These are phyloP conservation scores for Tylopilus rubrobrunneus DNA, from an alignment of 768 basidiomycete species.

Conservation along the genomic window DNA sequence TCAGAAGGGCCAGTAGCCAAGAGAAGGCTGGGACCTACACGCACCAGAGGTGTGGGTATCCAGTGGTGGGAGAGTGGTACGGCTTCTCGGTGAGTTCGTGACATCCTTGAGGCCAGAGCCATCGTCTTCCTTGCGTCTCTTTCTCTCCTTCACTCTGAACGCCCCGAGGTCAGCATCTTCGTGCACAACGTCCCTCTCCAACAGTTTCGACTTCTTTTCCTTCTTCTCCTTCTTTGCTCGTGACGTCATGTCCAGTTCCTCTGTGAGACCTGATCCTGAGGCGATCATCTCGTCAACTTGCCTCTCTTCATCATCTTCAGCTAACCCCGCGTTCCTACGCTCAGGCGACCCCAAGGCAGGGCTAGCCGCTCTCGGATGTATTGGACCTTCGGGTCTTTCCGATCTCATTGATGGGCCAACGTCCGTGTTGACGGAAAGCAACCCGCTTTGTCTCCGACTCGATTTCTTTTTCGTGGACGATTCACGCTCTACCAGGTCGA, in stretches of 20 bases:
- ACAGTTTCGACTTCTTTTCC: slow-evolving; percentile 25
- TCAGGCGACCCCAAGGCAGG: slow-evolving; percentile 66
- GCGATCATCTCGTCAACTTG: slow-evolving; percentile 29
- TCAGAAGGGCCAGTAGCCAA: slow-evolving; percentile 13
- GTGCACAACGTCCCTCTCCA: slow-evolving; percentile 11
- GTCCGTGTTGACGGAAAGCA: slow-evolving; percentile 43
- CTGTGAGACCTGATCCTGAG: slow-evolving; percentile 11
- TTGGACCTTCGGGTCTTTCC: slow-evolving; percentile 29
- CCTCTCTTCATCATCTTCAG: slow-evolving; percentile 55
- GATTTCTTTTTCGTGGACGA: slow-evolving; percentile 26
- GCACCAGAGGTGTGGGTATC: slow-evolving; percentile 37
- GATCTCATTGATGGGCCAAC: slow-evolving; percentile 27
- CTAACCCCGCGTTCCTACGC: slow-evolving; percentile 51
- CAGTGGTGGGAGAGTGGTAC: slow-evolving; percentile 31
- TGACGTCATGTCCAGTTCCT: slow-evolving; percentile 15
- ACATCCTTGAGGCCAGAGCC: slow-evolving; percentile 52
- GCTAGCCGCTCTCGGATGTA: slow-evolving; percentile 56
- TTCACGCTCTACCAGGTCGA: slow-evolving; percentile 34
- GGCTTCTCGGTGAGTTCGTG: slow-evolving; percentile 51
- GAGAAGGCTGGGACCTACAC: slow-evolving; percentile 6
- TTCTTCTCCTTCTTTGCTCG: slow-evolving; percentile 28
- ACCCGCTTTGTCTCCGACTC: slow-evolving; percentile 44
- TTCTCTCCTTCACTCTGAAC: slow-evolving; percentile 36
- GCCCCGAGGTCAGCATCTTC: slow-evolving; percentile 25
- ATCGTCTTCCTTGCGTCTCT: slow-evolving; percentile 37